Percentiles rank a stretch among this genome's conserved stretches.
These are phyloP conservation scores for Russula compacta DNA, from an alignment of 768 basidiomycete species.

Conservation along the genomic window DNA sequence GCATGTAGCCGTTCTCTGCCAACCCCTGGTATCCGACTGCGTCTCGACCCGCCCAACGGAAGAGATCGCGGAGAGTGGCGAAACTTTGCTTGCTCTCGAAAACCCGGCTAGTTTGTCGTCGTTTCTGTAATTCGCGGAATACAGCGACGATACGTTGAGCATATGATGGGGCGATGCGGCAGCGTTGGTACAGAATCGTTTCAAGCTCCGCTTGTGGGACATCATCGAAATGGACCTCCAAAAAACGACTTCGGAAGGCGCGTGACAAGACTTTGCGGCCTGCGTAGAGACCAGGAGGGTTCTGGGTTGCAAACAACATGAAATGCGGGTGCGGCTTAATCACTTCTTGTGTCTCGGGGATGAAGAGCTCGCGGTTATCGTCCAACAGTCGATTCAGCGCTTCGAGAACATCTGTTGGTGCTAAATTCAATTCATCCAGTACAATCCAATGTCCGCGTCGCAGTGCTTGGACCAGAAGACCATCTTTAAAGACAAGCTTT, in stretches of 20 bases:
- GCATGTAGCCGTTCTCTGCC: slow-evolving; percentile 95
- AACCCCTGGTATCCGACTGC: slow-evolving; percentile 86
- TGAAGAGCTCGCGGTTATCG: slow-evolving; percentile 92
- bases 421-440: slow-evolving; percentile 93
- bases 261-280: slow-evolving; percentile 92
- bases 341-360: slow-evolving; percentile 94
- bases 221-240: slow-evolving; percentile 96
- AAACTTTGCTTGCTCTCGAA: slow-evolving; percentile 98
- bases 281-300: slow-evolving; percentile 91
- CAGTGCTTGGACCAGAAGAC: slow-evolving; percentile 85
- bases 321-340: slow-evolving; percentile 90
- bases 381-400: slow-evolving; percentile 94
- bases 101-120: slow-evolving; percentile 81
- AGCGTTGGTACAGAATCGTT: slow-evolving; percentile 86
- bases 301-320: slow-evolving; percentile 97
- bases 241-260: slow-evolving; percentile 93
- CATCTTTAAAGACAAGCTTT: slow-evolving; percentile 93
- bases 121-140: slow-evolving; percentile 87
- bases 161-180: slow-evolving; percentile 89
- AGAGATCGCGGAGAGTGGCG: slow-evolving; percentile 92
- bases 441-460: slow-evolving; percentile 96
- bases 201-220: slow-evolving; percentile 92
- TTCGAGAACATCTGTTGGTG: slow-evolving; percentile 96
- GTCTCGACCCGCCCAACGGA: slow-evolving; percentile 92
- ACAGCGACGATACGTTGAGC: slow-evolving; percentile 85